Base-by-base conservation (phyloP, 2,329 filamentous ascomycete genomes). In the Fusarium chuoi region DNA sequence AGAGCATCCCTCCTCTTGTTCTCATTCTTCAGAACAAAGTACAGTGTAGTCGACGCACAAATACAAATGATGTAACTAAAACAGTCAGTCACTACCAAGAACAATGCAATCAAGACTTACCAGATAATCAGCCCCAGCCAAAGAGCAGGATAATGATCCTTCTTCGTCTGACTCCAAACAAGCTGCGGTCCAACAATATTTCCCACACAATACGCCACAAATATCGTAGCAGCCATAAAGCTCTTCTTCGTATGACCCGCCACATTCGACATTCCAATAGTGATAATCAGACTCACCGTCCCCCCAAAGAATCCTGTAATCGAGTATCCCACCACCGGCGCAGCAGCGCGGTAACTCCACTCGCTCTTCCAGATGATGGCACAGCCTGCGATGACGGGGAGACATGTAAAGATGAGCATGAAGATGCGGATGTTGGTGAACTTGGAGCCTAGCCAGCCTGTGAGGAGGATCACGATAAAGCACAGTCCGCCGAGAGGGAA, bases 161-260 rank as follows among this genome's bases (percentile, higher is more conserved):
- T 82, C 73, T 91, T 91, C 1, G 90, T 91, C 80, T 92, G 84
- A n/a, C 87, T 90, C 75, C 89, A 89, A 45, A 94, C 88, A 44
- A 94, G 84, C 81, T 93, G 91, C 7, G 93, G 93, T 0, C 92
- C 92, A 30, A 94, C 89, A 57, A 95, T 94, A 75, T 94, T 94
- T 4, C 92, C 87, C 6, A 94, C 90, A 62, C 91, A 93, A 78
- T 94, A 94, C 1, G 91, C 92, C 0, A 93, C 91, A 71, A 94
- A 95, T 3, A 93, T 91, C 0, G 90, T 90, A 0, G 91, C 90
- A 0, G 92, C 91, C 86, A 93, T 94, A 76, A 92, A 91, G 71
- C 90, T 92, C 85, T 94, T 94, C 83, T 95, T 95, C 0, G 92
- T 94, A 30, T 92, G 88, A 0, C 93, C 93, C 0, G 92, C 92